Percentiles rank a stretch among this genome's conserved stretches.
Evolutionary conservation across 106 monocot genomes (phyloP).

Genomic region (Dendrobium huoshanense): DNA sequence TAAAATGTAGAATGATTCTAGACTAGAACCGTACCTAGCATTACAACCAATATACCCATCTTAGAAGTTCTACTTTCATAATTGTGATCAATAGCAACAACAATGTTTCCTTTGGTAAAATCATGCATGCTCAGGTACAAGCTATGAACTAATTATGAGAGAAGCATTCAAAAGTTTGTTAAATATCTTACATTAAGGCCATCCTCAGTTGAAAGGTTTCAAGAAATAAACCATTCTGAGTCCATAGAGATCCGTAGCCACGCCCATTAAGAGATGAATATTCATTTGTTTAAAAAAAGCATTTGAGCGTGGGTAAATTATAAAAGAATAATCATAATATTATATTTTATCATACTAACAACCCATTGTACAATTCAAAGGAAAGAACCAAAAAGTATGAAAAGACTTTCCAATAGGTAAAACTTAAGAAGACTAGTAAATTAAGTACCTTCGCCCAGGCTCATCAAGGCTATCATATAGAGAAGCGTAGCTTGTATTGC

Average conservation of each 20-base stretch:
- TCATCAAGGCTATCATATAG: constrained; percentile 79
- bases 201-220: not conserved
- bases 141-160: not conserved
- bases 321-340: not conserved
- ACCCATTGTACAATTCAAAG: constrained; percentile 1
- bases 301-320: not conserved
- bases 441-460: constrained; percentile 75
- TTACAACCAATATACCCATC: not conserved
- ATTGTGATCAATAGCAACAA: not conserved
- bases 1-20: not conserved
- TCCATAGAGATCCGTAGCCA: not conserved
- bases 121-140: not conserved
- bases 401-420: not conserved
- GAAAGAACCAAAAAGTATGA: not conserved
- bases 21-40: not conserved
- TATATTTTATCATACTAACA: not conserved
- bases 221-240: not conserved
- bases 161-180: not conserved
- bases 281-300: not conserved
- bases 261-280: not conserved
- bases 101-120: not conserved
- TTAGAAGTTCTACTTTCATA: not conserved
- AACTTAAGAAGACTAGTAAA: not conserved
- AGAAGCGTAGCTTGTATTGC: constrained; percentile 47
- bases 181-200: not conserved